Percentiles rank a stretch among this genome's conserved stretches.
These are phyloP conservation scores for Beverwykella pulmonaria DNA, from an alignment of 495 filamentous ascomycete species.

Conservation along the genomic window DNA sequence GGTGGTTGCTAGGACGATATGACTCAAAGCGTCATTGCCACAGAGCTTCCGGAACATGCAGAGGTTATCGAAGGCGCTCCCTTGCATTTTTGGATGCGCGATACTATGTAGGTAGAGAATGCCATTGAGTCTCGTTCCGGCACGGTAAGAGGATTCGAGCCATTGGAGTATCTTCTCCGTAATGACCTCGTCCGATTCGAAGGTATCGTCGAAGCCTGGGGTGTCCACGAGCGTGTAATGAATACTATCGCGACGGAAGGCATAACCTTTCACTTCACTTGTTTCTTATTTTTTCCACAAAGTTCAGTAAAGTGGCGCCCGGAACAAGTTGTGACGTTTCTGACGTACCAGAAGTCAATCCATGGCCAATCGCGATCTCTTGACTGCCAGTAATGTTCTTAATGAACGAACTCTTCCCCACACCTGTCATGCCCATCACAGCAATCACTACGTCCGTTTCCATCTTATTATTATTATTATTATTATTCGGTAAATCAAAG, in stretches of 20 bases:
- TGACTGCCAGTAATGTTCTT: constrained; percentile 35
- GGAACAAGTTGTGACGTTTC: neutral
- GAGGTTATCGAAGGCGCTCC: constrained; percentile 16
- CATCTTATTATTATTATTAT: constrained; percentile 5
- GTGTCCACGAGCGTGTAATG: constrained; percentile 29
- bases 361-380: constrained; percentile 40
- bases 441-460: constrained; percentile 37
- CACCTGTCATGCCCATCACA: constrained; percentile 48
- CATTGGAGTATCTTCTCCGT: constrained; percentile 1
- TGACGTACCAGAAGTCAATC: constrained; percentile 7
- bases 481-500: too few relatives aligned
- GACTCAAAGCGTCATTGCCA: constrained; percentile 11
- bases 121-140: constrained; percentile 11
- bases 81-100: neutral
- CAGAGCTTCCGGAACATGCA: constrained; percentile 24
- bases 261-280: constrained; percentile 13
- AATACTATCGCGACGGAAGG: neutral
- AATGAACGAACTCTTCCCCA: constrained; percentile 50
- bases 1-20: constrained; percentile 22
- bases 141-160: constrained; percentile 10
- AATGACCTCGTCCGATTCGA: constrained; percentile 5
- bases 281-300: constrained; percentile 4
- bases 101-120: constrained; percentile 27
- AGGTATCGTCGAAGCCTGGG: constrained; percentile 24
- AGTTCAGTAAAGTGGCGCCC: neutral